Evolutionary conservation across 805 yeast genomes (phyloP).

Genomic region (Candida taoyuanica): DNA sequence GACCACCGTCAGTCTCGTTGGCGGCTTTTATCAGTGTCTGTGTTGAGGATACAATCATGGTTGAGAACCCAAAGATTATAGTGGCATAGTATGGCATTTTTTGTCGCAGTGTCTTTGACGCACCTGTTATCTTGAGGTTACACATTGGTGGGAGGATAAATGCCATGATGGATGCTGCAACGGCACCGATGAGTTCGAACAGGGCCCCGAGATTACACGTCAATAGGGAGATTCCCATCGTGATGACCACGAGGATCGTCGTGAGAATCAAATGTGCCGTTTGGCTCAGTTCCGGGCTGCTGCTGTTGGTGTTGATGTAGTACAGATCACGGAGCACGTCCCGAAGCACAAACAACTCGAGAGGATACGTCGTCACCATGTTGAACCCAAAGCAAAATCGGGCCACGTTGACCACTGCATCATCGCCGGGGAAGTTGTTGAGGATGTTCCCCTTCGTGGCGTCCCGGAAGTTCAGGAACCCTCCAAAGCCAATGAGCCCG

Average conservation of each 20-base stretch:
- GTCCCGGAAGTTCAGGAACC: conserved; percentile 69
- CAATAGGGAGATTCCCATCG: conserved; percentile 71
- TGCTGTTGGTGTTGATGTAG: conserved; percentile 30
- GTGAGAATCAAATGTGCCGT: conserved; percentile 62
- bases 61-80: conserved; percentile 63
- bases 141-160: conserved; percentile 89
- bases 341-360: conserved; percentile 85
- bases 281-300: conserved; percentile 37
- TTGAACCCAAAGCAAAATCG: conserved; percentile 87
- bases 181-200: conserved; percentile 85
- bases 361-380: conserved; percentile 88
- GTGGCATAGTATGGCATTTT: conserved; percentile 58
- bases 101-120: conserved; percentile 35
- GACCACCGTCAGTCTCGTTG: conserved; percentile 14
- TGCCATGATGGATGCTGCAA: conserved; percentile 90
- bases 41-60: conserved; percentile 76
- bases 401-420: conserved; percentile 75
- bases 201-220: conserved; percentile 90
- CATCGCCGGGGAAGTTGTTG: conserved; percentile 79
- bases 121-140: conserved; percentile 57
- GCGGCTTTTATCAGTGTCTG: conserved; percentile 53
- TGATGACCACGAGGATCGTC: conserved; percentile 53
- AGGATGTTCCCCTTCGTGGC: conserved; percentile 82
- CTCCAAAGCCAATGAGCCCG: conserved; percentile 71
- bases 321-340: conserved; percentile 73